Evolutionary conservation across 2,329 filamentous ascomycete species (phyloP).

Genomic region (Ophiostoma triangulosporum): DNA sequence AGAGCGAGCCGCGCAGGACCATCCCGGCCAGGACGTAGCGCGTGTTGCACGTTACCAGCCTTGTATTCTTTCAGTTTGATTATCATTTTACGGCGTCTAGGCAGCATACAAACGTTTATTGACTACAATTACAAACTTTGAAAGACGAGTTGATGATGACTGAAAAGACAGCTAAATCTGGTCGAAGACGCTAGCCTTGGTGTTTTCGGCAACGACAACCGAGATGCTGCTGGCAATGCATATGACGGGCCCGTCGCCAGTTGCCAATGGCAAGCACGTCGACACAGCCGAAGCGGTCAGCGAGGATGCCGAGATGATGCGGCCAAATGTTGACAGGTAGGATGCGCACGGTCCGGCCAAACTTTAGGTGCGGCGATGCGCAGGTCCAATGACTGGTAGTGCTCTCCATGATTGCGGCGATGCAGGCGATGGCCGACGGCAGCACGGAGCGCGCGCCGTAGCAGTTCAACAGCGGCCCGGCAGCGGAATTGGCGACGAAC

Average conservation of each 20-base stretch:
- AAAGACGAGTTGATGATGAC: neutral
- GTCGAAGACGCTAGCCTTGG: neutral
- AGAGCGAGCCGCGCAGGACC: constrained; percentile 23
- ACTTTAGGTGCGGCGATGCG: constrained; percentile 10
- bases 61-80: neutral
- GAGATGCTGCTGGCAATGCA: constrained; percentile 20
- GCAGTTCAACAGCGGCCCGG: constrained; percentile 25
- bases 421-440: constrained; percentile 37
- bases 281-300: constrained; percentile 36
- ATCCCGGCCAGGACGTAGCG: neutral
- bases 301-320: constrained; percentile 37
- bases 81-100: no score
- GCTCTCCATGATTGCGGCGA: constrained; percentile 29
- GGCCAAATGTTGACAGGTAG: constrained; percentile 42
- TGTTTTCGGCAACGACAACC: constrained; percentile 11
- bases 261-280: constrained; percentile 22
- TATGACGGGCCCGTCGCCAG: constrained; percentile 14
- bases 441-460: constrained; percentile 31
- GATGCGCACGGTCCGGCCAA: constrained; percentile 24
- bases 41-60: no score
- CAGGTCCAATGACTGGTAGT: constrained; percentile 29
- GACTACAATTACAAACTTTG: no score
- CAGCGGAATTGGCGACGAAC: constrained; percentile 18
- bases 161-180: neutral
- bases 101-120: no score